Evolutionary conservation across 1,284 basidiomycete species (phyloP), one percentile per base, ranked within the genome.

Genomic region (Ustilago xerochloae): DNA sequence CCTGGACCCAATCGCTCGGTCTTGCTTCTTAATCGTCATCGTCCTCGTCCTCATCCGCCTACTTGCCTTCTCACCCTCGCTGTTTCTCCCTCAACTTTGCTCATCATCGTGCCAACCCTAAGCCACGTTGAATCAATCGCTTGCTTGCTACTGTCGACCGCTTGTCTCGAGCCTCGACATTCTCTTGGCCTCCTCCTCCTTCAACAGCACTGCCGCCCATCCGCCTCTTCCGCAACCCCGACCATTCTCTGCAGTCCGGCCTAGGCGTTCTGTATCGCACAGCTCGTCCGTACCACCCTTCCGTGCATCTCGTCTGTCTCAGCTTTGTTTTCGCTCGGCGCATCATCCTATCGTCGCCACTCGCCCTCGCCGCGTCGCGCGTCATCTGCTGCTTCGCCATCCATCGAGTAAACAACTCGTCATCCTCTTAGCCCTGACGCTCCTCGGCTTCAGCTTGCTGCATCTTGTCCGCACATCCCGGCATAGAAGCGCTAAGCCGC

Each of bases 361-460:
- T 52, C 49, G 20, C 18, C 46, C 41, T 51, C 26, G 36, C 64
- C 58, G 58, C 64, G 53, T 61, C 64, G 54, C 64, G 64, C 61
- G 13, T 30, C 32, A 18, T 26, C 24, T 54, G 52, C 52, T 22
- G 52, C 52, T 41, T n/a, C 22, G 6, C 35, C 13, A 8, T 47
- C 28, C 47, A 6, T 46, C 54, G 54, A 57, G 65, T 68, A 68
- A 62, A 68, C 65, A 68, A 13, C 29, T 51, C 50, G 32, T 45
- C 28, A 45, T 29, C 45, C 32, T 26, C 46, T 28, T 16, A 30
- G 4, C 32, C 36, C 38, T 13, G 20, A 6, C 46, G 45, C 51
- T 26, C 30, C 39, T 56, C 43, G 29, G 20, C 22, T 16, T 46
- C 45, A 33, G 43, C 46, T 18, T 29, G 18, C 50, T 54, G 62